A percentile compares a stretch with the other conserved stretches of the same genome.
Evolutionary conservation across 108 stramenopile genomes (phyloP).

Genomic region (Fragilariopsis cylindrus): DNA sequence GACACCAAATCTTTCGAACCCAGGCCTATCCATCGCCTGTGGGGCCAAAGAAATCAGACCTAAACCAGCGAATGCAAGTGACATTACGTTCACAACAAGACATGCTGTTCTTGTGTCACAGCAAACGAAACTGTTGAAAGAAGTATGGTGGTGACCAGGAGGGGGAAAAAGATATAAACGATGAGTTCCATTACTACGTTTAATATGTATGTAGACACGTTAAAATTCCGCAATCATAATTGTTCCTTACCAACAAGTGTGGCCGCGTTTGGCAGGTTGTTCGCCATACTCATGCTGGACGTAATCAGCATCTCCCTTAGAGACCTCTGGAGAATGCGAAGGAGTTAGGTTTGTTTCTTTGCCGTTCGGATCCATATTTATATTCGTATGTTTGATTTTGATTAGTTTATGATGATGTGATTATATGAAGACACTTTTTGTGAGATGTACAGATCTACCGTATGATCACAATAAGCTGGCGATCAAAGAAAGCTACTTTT

Average conservation of each 20-base stretch:
- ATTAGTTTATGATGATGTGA: too few species aligned
- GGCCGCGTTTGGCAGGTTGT: background rate
- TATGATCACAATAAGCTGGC: too few species aligned
- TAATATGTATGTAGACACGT: background rate
- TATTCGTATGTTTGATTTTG: too few species aligned
- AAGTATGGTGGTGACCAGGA: background rate
- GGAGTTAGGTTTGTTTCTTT: too few species aligned
- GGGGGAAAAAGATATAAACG: background rate
- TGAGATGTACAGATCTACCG: too few species aligned
- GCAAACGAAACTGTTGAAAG: constrained; percentile 27
- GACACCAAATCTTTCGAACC: constrained; percentile 4
- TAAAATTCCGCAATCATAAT: background rate
- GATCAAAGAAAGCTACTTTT: too few species aligned
- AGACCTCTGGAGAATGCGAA: background rate
- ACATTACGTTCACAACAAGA: constrained; percentile 44
- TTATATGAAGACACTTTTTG: too few species aligned
- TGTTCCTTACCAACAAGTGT: constrained; percentile 6
- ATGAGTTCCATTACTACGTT: background rate
- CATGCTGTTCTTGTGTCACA: constrained; percentile 47
- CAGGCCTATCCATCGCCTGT: constrained; percentile 23
- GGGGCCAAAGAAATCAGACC: constrained; percentile 12
- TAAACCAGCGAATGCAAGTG: constrained; percentile 26
- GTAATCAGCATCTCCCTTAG: constrained; percentile 4
- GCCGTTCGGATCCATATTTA: too few species aligned
- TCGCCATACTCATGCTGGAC: background rate